These are phyloP conservation scores for Backusella morwellensis DNA, from an alignment of 192 early-diverging fungal species.

Conservation along the genomic window DNA sequence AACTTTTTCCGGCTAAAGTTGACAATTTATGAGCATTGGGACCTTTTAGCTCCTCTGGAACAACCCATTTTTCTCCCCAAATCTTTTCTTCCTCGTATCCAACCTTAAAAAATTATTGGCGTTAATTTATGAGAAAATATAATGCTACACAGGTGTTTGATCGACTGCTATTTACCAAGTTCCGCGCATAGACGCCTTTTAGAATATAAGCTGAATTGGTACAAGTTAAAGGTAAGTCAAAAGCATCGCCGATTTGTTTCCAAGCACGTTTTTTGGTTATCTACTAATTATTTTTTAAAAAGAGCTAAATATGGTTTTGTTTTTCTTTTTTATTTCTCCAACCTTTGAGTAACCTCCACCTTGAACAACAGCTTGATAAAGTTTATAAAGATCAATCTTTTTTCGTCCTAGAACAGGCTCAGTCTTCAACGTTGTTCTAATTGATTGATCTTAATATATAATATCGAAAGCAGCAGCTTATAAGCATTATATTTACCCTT, in stretches of 20 bases:
- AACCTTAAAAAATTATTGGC: background rate
- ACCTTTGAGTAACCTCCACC: constrained; percentile 73
- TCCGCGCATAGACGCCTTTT: constrained; percentile 67
- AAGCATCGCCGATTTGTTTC: constrained; percentile 66
- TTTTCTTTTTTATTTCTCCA: background rate
- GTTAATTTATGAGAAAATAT: too few species aligned
- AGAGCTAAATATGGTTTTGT: background rate
- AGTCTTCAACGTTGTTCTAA: constrained; percentile 43
- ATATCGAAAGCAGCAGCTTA: background rate
- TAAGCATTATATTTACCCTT: constrained; percentile 1
- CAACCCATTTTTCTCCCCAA: constrained; percentile 21
- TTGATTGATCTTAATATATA: background rate
- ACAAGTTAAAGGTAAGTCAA: constrained; percentile 76
- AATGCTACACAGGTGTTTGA: background rate
- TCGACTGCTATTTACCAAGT: constrained; percentile 34
- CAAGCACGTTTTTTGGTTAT: constrained; percentile 68
- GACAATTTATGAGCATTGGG: constrained; percentile 32
- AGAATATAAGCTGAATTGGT: constrained; percentile 79
- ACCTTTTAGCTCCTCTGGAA: constrained; percentile 25
- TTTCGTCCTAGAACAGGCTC: constrained; percentile 77
- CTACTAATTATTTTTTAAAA: constrained; percentile 27
- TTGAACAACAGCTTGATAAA: constrained; percentile 55
- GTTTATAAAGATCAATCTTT: constrained; percentile 63
- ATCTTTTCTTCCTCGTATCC: constrained; percentile 25
- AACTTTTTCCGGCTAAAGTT: constrained; percentile 29